A percentile compares a stretch with the other conserved stretches of the same genome.
These are phyloP conservation scores for Hippophae tibetana DNA, from an alignment of 306 rosid genomes.

Conservation along the genomic window DNA sequence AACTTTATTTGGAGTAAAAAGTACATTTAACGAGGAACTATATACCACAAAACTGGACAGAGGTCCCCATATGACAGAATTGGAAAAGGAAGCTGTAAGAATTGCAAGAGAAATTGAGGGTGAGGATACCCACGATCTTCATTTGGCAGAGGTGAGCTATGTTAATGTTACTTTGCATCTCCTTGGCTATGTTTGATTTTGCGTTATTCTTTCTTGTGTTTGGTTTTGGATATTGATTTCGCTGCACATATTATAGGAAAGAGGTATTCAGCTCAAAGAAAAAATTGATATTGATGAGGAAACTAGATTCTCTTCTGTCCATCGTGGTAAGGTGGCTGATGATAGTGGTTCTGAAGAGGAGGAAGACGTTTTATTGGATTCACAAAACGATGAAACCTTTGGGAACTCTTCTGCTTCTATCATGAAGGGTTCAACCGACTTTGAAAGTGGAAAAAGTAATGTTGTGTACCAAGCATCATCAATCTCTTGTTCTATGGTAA, in stretches of 20 bases:
- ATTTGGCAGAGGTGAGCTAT: slow-evolving; percentile 74
- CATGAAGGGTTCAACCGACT: slow-evolving; percentile 30
- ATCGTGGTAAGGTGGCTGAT: slow-evolving; percentile 58
- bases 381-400: slow-evolving; percentile 62
- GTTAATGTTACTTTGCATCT: slow-evolving; percentile 9
- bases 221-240: slow-evolving; percentile 19
- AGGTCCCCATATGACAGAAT: slow-evolving; percentile 68
- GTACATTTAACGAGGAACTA: slow-evolving; percentile 78
- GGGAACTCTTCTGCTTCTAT: slow-evolving; percentile 42
- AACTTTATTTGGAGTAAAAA: slow-evolving; percentile 79
- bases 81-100: slow-evolving; percentile 72
- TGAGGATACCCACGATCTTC: slow-evolving; percentile 89
- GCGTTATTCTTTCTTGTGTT: slow-evolving; percentile 6
- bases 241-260: slow-evolving; percentile 45
- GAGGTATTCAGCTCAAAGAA: slow-evolving; percentile 48
- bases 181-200: background rate
- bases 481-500: slow-evolving; percentile 49
- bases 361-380: slow-evolving; percentile 51
- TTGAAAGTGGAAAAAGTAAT: slow-evolving; percentile 39
- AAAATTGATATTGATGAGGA: slow-evolving; percentile 79
- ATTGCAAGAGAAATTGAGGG: slow-evolving; percentile 93
- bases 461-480: slow-evolving; percentile 40
- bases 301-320: slow-evolving; percentile 82
- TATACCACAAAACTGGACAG: slow-evolving; percentile 85
- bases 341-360: slow-evolving; percentile 61